Evolutionary conservation across 371 early-diverging fungal species (phyloP), one percentile per base, ranked within the genome.

Genomic region (Mucor sp.): DNA sequence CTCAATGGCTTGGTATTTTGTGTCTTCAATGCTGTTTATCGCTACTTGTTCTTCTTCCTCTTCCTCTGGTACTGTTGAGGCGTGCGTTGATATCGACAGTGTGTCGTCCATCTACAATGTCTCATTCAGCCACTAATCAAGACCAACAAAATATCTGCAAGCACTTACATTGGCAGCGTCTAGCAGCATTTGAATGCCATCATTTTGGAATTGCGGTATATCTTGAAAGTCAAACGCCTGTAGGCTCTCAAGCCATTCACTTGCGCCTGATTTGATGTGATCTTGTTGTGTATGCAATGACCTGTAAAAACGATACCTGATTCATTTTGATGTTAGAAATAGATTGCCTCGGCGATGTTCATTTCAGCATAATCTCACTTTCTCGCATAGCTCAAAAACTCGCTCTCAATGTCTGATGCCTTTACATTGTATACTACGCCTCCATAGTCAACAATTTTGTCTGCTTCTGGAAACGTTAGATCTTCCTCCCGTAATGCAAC

Each of bases 361-460:
- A 27, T 12, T 28, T n/a, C 28, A 6, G 6, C 8, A n/a, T 60
- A 14, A 19, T 59, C 17, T 41, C 39, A 72, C 78, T 60, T 74
- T 70, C 58, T 67, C 3, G 71, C 68, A 59, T 72, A 71, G 35
- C 62, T 60, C 32, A 85, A 58, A 71, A 87, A 87, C 58, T 81
- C 73, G 23, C 74, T 68, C 53, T 84, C 82, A 37, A 87, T 80
- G 17, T 74, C 61, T 6, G 67, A 56, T 28, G 81, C 78, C n/a
- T 83, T 76, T 4, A 84, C 41, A 50, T 74, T 72, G 68, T 77
- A 83, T 9, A 77, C 59, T 0, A 76, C 67, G 3, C 76, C 73
- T 32, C 69, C 76, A 67, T 75, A 77, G 35, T 63, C 58, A 9
- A 66, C 47, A 19, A 70, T 59, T 35, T 66, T 39, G 6, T 70